Evolutionary conservation across 441 rosid species (phyloP).

Genomic region (Pelargonium fulgidum): DNA sequence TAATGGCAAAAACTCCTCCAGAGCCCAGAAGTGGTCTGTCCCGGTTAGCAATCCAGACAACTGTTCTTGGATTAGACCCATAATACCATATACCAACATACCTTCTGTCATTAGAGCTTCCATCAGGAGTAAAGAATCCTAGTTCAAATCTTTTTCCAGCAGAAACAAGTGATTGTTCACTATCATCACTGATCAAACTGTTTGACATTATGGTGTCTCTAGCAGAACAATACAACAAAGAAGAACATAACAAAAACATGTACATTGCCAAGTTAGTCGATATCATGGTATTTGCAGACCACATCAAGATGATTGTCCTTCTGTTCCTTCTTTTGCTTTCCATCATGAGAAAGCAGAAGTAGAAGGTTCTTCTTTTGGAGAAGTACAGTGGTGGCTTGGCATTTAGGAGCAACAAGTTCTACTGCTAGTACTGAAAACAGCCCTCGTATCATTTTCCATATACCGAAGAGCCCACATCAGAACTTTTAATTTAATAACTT

Average conservation of each 20-base stretch:
- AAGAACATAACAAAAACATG: conserved; percentile 22
- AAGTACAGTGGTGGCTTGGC: not conserved
- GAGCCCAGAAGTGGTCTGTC: conserved; percentile 34
- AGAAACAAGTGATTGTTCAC: conserved; percentile 43
- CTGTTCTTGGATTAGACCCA: conserved; percentile 28
- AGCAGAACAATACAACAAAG: conserved; percentile 26
- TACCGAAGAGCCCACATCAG: not conserved
- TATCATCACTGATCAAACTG: conserved; percentile 24
- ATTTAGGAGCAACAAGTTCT: conserved; percentile 1
- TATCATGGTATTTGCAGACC: not conserved
- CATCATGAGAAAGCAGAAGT: not conserved
- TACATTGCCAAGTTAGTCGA: conserved; percentile 17
- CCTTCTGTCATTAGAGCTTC: conserved; percentile 30
- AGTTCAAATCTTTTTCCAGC: conserved; percentile 40
- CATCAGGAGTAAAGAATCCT: conserved; percentile 56
- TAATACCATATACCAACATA: conserved; percentile 58
- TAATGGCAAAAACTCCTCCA: conserved; percentile 25
- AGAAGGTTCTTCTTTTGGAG: not conserved
- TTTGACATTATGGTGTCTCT: conserved; percentile 25
- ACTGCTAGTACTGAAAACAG: conserved; percentile 1
- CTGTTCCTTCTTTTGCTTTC: conserved; percentile 8
- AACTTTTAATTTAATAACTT: not conserved
- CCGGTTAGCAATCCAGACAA: conserved; percentile 64
- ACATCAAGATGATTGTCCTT: not conserved
- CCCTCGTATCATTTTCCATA: not conserved